Evolutionary conservation across 2,329 filamentous ascomycete species (phyloP).

Genomic region (Cephalotrichum gorgonifer): DNA sequence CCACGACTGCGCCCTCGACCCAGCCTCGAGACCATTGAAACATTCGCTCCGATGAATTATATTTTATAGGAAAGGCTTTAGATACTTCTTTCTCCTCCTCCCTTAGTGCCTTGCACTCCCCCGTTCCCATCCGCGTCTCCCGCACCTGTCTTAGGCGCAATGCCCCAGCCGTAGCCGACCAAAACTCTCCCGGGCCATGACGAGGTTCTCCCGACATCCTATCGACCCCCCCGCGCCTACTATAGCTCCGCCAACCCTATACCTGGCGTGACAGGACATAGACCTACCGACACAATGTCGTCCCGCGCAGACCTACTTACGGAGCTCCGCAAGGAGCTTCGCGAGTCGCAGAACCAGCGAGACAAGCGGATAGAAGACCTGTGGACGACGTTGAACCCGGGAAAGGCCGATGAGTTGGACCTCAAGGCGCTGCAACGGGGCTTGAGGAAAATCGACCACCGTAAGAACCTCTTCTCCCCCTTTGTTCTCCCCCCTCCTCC

Average conservation of each 20-base stretch:
- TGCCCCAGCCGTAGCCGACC: background rate
- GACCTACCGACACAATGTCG: background rate
- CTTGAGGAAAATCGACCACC: conserved; percentile 81
- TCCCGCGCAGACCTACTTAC: conserved; percentile 36
- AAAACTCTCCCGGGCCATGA: background rate
- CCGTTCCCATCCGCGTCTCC: background rate
- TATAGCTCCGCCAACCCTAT: background rate
- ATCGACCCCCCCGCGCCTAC: background rate
- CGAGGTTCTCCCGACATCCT: background rate
- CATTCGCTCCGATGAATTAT: background rate
- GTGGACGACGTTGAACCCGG: conserved; percentile 74
- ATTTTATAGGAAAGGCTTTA: background rate
- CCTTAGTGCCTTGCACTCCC: background rate
- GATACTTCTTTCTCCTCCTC: background rate
- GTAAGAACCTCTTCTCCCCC: conserved; percentile 33
- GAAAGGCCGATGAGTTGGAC: conserved; percentile 70
- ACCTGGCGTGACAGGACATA: background rate
- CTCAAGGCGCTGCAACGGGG: conserved; percentile 76
- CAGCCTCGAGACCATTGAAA: background rate
- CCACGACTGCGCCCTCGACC: background rate
- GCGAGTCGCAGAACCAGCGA: conserved; percentile 66
- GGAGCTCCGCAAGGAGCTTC: conserved; percentile 53
- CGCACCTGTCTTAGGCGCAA: background rate
- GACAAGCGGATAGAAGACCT: conserved; percentile 75
- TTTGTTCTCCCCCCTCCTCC: too few species aligned